Evolutionary conservation across 129 eudicot species (phyloP).

Genomic region (Flaveria brownii): DNA sequence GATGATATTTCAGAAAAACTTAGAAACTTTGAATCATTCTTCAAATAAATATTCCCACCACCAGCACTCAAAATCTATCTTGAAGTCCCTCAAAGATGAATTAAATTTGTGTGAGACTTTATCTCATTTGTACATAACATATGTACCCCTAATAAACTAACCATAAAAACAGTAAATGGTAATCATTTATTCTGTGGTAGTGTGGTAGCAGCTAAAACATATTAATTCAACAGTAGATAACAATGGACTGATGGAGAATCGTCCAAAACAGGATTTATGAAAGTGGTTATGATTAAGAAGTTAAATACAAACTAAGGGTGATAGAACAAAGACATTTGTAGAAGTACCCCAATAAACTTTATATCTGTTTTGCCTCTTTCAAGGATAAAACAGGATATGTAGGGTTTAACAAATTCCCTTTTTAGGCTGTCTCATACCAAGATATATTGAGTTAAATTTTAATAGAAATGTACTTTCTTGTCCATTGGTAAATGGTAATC

Average conservation of each 20-base stretch:
- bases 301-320: not conserved
- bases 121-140: constrained; percentile 3
- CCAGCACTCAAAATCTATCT: not conserved
- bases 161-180: not conserved
- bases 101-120: not conserved
- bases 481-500: not conserved
- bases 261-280: constrained; percentile 21
- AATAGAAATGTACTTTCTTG: not conserved
- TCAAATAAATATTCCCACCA: too few relatives aligned
- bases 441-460: not conserved
- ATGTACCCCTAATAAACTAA: not conserved
- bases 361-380: not conserved
- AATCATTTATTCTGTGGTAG: not conserved
- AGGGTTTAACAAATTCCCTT: too few relatives aligned
- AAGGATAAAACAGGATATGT: too few relatives aligned
- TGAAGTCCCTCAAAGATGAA: constrained; percentile 6
- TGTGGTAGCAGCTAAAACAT: constrained; percentile 11
- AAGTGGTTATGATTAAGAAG: not conserved
- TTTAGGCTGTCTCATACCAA: too few relatives aligned
- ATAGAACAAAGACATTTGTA: constrained; percentile 6
- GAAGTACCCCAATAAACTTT: constrained; percentile 2
- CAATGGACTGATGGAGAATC: constrained; percentile 46
- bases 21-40: too few relatives aligned
- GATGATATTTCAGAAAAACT: not conserved
- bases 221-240: constrained; percentile 10